Evolutionary conservation across 139 green algal genomes (phyloP).

Genomic region (Pycnococcus provasolii): DNA sequence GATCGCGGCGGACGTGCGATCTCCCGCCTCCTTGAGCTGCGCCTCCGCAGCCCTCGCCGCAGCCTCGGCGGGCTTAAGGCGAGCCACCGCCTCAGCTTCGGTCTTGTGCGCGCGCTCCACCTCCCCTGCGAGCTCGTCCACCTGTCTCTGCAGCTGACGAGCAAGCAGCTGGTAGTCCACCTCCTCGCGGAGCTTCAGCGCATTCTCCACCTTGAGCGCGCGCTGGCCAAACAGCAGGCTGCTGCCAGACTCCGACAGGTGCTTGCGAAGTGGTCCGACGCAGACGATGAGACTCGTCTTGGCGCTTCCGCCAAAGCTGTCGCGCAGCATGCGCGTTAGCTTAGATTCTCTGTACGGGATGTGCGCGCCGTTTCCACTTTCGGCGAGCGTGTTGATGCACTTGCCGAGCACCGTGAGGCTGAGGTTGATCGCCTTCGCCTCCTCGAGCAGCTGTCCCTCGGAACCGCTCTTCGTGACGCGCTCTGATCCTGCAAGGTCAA

Average conservation of each 20-base stretch:
- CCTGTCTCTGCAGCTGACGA: neutral
- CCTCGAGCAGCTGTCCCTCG: slow-evolving; percentile 10
- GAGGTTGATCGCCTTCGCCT: slow-evolving; percentile 25
- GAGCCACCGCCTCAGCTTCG: neutral
- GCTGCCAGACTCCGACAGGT: slow-evolving; percentile 25
- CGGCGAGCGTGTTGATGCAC: slow-evolving; percentile 8
- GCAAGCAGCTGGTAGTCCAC: slow-evolving; percentile 12
- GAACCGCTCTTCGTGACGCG: slow-evolving; percentile 15
- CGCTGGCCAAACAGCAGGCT: slow-evolving; percentile 20
- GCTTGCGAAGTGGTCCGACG: slow-evolving; percentile 12
- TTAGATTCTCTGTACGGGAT: slow-evolving; percentile 56
- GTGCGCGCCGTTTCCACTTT: slow-evolving; percentile 19
- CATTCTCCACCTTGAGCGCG: slow-evolving; percentile 15
- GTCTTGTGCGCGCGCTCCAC: neutral
- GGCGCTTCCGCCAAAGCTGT: slow-evolving; percentile 33
- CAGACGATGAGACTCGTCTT: slow-evolving; percentile 29
- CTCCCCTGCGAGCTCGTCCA: neutral
- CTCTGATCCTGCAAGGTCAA: slow-evolving; percentile 31
- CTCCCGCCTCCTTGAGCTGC: neutral
- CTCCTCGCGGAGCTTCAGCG: slow-evolving; percentile 14
- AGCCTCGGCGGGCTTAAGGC: neutral
- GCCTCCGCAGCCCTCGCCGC: neutral
- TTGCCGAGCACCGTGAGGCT: slow-evolving; percentile 21
- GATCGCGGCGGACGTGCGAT: neutral
- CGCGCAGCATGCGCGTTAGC: slow-evolving; percentile 51